Percentiles rank a stretch among this genome's conserved stretches.
Conservation (phyloP, 768 basidiomycete species). For the Hydnomerulius pinastri region DNA sequence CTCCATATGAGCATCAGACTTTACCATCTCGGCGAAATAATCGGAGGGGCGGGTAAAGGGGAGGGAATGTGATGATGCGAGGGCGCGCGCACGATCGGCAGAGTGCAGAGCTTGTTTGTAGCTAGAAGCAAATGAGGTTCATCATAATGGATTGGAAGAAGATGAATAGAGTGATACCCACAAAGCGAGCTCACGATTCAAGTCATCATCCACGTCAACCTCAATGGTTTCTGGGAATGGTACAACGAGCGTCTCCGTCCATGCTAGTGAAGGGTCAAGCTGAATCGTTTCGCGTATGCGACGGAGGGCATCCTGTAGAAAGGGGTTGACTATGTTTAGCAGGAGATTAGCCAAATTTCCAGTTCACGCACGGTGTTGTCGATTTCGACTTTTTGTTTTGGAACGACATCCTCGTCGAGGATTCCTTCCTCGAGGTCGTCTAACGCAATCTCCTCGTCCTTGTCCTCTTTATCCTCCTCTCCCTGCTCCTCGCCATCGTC, state of each 20-base stretch:
- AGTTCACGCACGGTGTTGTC: slow-evolving; percentile 68
- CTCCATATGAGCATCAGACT: slow-evolving; percentile 97
- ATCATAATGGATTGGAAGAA: background rate
- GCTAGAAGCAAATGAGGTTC: slow-evolving; percentile 43
- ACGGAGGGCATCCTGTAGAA: slow-evolving; percentile 65
- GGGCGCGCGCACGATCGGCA: slow-evolving; percentile 70
- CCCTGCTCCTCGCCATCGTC: slow-evolving; percentile 33
- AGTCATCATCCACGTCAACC: slow-evolving; percentile 82
- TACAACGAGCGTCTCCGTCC: slow-evolving; percentile 81
- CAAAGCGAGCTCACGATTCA: slow-evolving; percentile 96
- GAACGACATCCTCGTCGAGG: slow-evolving; percentile 80
- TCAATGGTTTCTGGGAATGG: slow-evolving; percentile 73
- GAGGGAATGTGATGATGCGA: slow-evolving; percentile 77
- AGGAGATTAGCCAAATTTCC: background rate
- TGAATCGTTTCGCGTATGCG: slow-evolving; percentile 79
- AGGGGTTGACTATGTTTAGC: background rate
- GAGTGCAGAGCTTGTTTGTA: slow-evolving; percentile 94
- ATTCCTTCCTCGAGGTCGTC: slow-evolving; percentile 65
- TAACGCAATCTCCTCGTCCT: slow-evolving; percentile 53
- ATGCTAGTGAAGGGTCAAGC: slow-evolving; percentile 71
- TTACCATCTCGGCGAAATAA: slow-evolving; percentile 99
- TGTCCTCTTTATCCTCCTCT: slow-evolving; percentile 32
- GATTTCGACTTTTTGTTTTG: slow-evolving; percentile 67
- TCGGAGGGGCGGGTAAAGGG: slow-evolving; percentile 91
- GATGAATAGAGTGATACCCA: slow-evolving; percentile 42